A percentile compares a stretch with the other conserved stretches of the same genome.
Evolutionary conservation across 75 land plant species (phyloP).

Genomic region (Adiantum capillusveneris): DNA sequence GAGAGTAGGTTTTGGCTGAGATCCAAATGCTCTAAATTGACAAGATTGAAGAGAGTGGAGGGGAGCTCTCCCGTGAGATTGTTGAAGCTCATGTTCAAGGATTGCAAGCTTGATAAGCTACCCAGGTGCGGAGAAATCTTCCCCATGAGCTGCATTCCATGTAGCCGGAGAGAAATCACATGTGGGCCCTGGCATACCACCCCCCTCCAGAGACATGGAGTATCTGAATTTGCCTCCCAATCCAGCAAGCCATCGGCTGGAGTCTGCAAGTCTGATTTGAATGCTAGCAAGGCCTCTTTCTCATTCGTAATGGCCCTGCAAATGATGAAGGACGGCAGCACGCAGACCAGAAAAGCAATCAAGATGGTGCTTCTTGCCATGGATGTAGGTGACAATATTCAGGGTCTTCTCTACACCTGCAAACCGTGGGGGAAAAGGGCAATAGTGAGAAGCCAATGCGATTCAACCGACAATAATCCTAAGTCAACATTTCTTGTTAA

Average conservation of each 20-base stretch:
- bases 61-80: conserved; percentile 28
- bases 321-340: too few relatives aligned
- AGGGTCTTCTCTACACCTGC: too few relatives aligned
- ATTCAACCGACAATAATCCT: too few relatives aligned
- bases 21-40: conserved; percentile 24
- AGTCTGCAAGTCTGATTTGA: neutral
- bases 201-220: conserved; percentile 9
- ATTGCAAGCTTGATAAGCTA: conserved; percentile 2
- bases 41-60: conserved; percentile 2
- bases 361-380: too few relatives aligned
- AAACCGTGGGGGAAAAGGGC: too few relatives aligned
- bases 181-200: conserved; percentile 1
- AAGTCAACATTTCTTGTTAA: too few relatives aligned
- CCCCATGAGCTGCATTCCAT: conserved; percentile 7
- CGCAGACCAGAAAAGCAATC: too few relatives aligned
- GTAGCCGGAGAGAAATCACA: neutral
- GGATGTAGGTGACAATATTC: too few relatives aligned
- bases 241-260: neutral
- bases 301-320: neutral
- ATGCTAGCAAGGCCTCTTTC: conserved; percentile 4
- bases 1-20: conserved; percentile 35
- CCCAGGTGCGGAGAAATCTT: conserved; percentile 13
- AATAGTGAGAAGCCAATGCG: too few relatives aligned
- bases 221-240: neutral
- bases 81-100: conserved; percentile 15